Percentiles rank a stretch among this genome's conserved stretches.
phyloP scores from a whole-genome alignment of 2,329 filamentous ascomycete species.

The Mycosphaerella arachidis region DNA sequence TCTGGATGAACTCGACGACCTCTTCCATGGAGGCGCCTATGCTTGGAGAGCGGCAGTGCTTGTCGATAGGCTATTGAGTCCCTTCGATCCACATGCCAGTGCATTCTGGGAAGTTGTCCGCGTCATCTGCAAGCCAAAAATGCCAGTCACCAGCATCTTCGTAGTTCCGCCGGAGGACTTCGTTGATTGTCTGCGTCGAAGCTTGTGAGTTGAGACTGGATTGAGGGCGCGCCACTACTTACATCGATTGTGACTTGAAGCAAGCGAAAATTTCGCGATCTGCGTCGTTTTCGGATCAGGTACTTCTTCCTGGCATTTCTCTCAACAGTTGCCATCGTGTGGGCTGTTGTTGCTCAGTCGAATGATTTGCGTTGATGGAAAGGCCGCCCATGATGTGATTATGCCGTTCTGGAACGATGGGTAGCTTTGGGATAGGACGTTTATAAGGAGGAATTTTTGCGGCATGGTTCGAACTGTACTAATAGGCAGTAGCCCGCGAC shows the following conservation, averaged over 20 bases:
- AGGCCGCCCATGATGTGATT: no score
- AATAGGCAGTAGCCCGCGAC: no score
- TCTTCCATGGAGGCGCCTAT: background rate
- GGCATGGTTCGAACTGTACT: no score
- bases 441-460: no score
- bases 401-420: no score
- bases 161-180: background rate
- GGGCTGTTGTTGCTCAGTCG: background rate
- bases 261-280: background rate
- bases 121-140: background rate
- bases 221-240: background rate
- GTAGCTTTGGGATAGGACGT: no score
- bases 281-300: background rate
- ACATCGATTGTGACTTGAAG: background rate
- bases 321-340: background rate
- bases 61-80: background rate
- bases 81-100: background rate
- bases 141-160: background rate
- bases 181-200: background rate
- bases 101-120: background rate
- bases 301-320: background rate
- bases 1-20: background rate
- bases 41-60: background rate
- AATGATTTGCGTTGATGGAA: background rate
- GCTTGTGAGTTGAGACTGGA: background rate